A percentile compares a stretch with the other conserved stretches of the same genome.
Evolutionary conservation across 1,284 basidiomycete species (phyloP).

Genomic region (Austroboletus novae-zelandiae): DNA sequence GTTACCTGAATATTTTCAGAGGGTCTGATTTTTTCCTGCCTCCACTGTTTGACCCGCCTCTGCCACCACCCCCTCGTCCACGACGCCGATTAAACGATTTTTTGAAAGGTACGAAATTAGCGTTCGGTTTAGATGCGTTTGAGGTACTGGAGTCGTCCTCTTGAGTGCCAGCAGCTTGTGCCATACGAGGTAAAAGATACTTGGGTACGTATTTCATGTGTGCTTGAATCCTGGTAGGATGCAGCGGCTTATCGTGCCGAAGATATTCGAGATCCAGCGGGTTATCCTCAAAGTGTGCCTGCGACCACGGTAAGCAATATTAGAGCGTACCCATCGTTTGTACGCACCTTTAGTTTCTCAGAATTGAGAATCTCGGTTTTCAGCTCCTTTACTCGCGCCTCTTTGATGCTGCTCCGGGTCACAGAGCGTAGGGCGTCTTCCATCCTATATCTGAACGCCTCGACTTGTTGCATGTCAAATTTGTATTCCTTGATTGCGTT

Average conservation of each 20-base stretch:
- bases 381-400: slow-evolving; percentile 93
- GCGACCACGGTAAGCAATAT: slow-evolving; percentile 7
- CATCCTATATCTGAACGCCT: slow-evolving; percentile 99
- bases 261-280: slow-evolving; percentile 92
- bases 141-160: slow-evolving; percentile 19
- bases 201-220: slow-evolving; percentile 97
- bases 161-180: slow-evolving; percentile 41
- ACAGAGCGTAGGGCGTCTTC: slow-evolving; percentile 92
- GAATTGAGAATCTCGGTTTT: slow-evolving; percentile 93
- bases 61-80: slow-evolving; percentile 48
- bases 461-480: slow-evolving; percentile 92
- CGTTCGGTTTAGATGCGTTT: slow-evolving; percentile 27
- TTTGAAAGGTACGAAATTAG: slow-evolving; percentile 70
- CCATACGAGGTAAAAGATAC: slow-evolving; percentile 88
- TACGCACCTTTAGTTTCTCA: slow-evolving; percentile 90
- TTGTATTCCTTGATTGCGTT: slow-evolving; percentile 88
- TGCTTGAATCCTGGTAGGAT: slow-evolving; percentile 82
- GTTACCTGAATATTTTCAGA: slow-evolving; percentile 67
- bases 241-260: slow-evolving; percentile 91
- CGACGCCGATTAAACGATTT: slow-evolving; percentile 50
- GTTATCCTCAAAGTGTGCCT: slow-evolving; percentile 99
- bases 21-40: slow-evolving; percentile 70
- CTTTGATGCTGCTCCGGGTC: slow-evolving; percentile 82
- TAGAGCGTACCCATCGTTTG: neutral
- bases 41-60: slow-evolving; percentile 39